These are phyloP conservation scores for Talaromyces stipitatus DNA, from an alignment of 495 filamentous ascomycete genomes.

Conservation along the genomic window DNA sequence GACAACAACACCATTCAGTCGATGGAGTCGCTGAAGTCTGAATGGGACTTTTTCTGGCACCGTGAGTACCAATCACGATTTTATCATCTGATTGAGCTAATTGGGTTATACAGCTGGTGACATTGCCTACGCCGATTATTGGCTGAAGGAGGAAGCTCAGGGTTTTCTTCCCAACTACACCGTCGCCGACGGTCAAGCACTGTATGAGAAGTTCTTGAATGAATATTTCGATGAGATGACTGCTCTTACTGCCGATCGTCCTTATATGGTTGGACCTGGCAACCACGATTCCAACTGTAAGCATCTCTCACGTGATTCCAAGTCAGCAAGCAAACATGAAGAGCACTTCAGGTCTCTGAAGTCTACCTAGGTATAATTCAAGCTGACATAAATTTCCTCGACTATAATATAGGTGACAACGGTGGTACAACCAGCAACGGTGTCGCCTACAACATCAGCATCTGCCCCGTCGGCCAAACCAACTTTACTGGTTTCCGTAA, in stretches of 20 bases:
- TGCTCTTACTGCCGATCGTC: slow-evolving; percentile 17
- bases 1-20: slow-evolving; percentile 30
- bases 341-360: no score
- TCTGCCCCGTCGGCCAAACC: slow-evolving; percentile 35
- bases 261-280: slow-evolving; percentile 37
- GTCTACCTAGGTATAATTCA: no score
- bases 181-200: slow-evolving; percentile 11
- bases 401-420: slow-evolving; percentile 7
- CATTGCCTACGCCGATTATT: slow-evolving; percentile 39
- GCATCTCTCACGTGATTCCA: no score
- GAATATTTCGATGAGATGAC: slow-evolving; percentile 34
- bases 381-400: no score
- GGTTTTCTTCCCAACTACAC: slow-evolving; percentile 27
- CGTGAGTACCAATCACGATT: no score
- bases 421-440: slow-evolving; percentile 7
- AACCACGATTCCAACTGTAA: slow-evolving; percentile 39
- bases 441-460: slow-evolving; percentile 6
- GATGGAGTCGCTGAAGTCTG: slow-evolving; percentile 9
- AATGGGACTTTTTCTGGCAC: slow-evolving; percentile 30
- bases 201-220: slow-evolving; percentile 37
- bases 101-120: slow-evolving; percentile 27
- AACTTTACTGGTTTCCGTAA: slow-evolving; percentile 45
- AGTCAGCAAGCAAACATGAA: no score
- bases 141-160: slow-evolving; percentile 32
- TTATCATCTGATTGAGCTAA: no score